Base-by-base conservation (phyloP, 768 basidiomycete genomes). In the Rhizopogon vinicolor region DNA sequence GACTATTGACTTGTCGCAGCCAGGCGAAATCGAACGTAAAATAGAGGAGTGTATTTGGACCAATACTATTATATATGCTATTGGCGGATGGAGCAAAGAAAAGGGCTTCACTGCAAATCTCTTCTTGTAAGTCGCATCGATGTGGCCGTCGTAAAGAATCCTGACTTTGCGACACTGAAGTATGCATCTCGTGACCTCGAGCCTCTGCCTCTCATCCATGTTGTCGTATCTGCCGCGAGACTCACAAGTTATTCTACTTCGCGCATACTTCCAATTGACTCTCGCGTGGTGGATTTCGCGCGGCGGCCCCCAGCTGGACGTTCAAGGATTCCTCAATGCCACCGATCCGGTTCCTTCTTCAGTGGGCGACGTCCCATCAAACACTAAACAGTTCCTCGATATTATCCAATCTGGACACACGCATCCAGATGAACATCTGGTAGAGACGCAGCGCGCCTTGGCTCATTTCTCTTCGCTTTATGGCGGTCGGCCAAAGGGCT, bases 41-140 rank as follows among this genome's bases (percentile, higher is more conserved):
- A 73, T 85, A 28, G 83, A 85, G 58, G 87, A 91, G 60, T 59
- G 91, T 4, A 62, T 72, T 5, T 90, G 85, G 82, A 67, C 78
- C 16, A 76, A 73, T 44, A 70, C 71, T 0, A 54, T 86, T n/a
- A 59, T 85, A 19, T 90, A 84, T 57, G 83, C 76, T 2, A 70
- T 83, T 18, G 78, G 76, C 6, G 85, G 82, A 3, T 82, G 76
- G 73, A 68, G 72, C 41, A 83, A 83, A 64, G 73, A 76, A 25
- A 79, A 77, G 1, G 82, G 87, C 54, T 57, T 60, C 42, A 44
- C 13, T 40, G 40, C 60, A 1, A 61, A 71, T 37, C 88, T 89
- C 66, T 78, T 81, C 72, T 51, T 74, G 85, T 87, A 56, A 12
- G 69, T 60, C 10, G 5, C 10, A 2, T 51, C 3, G 2, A 7